phyloP scores from a whole-genome alignment of 129 eudicot species.

The Saposhnikovia divaricata region DNA sequence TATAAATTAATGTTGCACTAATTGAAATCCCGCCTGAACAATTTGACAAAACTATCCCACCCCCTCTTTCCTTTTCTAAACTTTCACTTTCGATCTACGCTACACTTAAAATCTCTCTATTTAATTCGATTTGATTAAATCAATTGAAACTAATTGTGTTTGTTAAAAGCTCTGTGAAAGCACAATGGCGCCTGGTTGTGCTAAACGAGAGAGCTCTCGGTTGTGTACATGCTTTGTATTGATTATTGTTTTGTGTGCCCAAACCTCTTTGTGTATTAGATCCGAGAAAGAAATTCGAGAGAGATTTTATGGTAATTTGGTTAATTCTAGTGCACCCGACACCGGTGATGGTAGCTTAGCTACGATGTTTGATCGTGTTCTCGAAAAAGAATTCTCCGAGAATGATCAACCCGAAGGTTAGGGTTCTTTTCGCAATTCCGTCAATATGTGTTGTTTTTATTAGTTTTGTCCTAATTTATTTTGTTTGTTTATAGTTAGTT shows the following conservation, averaged over 20 bases:
- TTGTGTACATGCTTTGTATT: constrained; percentile 16
- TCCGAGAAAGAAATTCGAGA: constrained; percentile 75
- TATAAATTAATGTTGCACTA: too few species aligned
- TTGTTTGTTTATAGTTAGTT: neutral
- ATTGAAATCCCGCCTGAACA: constrained; percentile 5
- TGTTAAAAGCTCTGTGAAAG: constrained; percentile 3
- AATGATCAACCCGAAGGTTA: constrained; percentile 84
- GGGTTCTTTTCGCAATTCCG: neutral
- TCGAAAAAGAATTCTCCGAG: constrained; percentile 82
- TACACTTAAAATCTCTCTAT: too few species aligned
- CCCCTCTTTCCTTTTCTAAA: neutral
- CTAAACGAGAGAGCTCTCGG: constrained; percentile 21
- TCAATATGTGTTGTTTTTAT: neutral
- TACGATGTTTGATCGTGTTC: constrained; percentile 76
- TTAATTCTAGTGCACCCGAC: constrained; percentile 64
- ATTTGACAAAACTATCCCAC: neutral
- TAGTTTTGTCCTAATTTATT: neutral
- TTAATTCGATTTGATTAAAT: too few species aligned
- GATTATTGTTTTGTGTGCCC: constrained; percentile 20
- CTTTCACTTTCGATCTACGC: neutral
- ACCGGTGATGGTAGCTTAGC: constrained; percentile 73
- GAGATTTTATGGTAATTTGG: constrained; percentile 68
- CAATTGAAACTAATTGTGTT: neutral
- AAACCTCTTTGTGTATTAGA: constrained; percentile 35
- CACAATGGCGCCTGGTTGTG: constrained; percentile 40